phyloP scores from a whole-genome alignment of 192 early-diverging fungal genomes.

The Mortierella antarctica region DNA sequence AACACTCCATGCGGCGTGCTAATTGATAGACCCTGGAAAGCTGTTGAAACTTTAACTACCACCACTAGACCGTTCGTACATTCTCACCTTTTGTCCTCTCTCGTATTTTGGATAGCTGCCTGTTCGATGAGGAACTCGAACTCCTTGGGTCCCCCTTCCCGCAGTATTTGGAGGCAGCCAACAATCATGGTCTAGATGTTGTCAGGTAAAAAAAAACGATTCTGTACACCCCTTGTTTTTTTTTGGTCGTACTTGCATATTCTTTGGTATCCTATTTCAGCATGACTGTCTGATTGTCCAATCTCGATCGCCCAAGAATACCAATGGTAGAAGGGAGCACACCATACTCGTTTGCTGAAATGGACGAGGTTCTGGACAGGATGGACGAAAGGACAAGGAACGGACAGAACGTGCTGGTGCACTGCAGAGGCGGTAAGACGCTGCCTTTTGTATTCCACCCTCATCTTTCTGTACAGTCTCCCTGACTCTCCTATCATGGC shows the following conservation, averaged over 20 bases:
- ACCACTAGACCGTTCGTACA: not conserved
- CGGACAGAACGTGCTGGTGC: conserved; percentile 70
- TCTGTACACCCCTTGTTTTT: not conserved
- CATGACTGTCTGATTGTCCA: not conserved
- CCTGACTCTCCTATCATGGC: not conserved
- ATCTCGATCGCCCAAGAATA: conserved; percentile 47
- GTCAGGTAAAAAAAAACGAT: conserved; percentile 47
- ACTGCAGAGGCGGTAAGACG: conserved; percentile 74
- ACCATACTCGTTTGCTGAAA: conserved; percentile 66
- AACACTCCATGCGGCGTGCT: no score
- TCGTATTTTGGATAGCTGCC: conserved; percentile 61
- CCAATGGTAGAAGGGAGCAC: conserved; percentile 78
- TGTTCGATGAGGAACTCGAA: conserved; percentile 72
- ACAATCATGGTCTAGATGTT: conserved; percentile 64
- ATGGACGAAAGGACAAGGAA: conserved; percentile 59
- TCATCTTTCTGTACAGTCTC: not conserved
- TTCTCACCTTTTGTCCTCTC: conserved; percentile 7
- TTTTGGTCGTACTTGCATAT: not conserved
- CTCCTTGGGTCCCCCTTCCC: conserved; percentile 74
- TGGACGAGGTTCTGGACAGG: conserved; percentile 63
- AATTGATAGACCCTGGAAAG: no score
- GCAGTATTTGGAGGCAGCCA: conserved; percentile 66
- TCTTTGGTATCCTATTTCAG: not conserved
- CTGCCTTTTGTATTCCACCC: not conserved
- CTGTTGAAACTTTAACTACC: no score